Evolutionary conservation across 805 yeast species (phyloP).

Genomic region (Yarrowia sp.): DNA sequence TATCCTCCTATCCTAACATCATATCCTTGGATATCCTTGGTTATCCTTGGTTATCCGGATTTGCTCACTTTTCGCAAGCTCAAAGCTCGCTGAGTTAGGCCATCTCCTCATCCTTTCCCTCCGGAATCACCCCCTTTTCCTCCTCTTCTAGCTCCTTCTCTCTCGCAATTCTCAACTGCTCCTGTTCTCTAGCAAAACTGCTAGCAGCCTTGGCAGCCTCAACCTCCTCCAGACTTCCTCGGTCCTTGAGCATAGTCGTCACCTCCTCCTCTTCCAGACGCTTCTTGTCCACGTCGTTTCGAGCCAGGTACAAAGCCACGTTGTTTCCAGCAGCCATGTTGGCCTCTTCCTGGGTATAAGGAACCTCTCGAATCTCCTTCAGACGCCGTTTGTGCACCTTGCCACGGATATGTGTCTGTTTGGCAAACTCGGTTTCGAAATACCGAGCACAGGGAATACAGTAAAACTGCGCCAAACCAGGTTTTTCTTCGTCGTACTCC

Average conservation of each 20-base stretch:
- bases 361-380: conserved; percentile 67
- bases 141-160: conserved; percentile 44
- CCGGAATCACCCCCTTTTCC: conserved; percentile 23
- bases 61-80: not conserved
- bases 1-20: too few species aligned
- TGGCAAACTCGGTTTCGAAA: conserved; percentile 71
- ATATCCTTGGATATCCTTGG: too few species aligned
- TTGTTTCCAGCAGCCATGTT: conserved; percentile 87
- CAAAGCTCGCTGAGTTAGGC: not conserved
- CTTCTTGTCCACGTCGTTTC: conserved; percentile 59
- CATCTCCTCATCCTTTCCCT: not conserved
- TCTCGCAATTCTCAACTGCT: conserved; percentile 8
- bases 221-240: conserved; percentile 40
- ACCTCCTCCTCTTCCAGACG: conserved; percentile 40
- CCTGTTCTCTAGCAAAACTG: conserved; percentile 20
- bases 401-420: conserved; percentile 66
- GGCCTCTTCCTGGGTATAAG: conserved; percentile 83
- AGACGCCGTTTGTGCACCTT: conserved; percentile 86
- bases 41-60: too few species aligned
- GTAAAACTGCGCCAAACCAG: conserved; percentile 93
- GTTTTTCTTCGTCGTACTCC: conserved; percentile 80
- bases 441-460: conserved; percentile 94
- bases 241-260: not conserved
- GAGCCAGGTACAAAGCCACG: conserved; percentile 59
- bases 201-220: conserved; percentile 15